Evolutionary conservation across 2,329 filamentous ascomycete genomes (phyloP).

Genomic region (Diplodia scrobiculata): DNA sequence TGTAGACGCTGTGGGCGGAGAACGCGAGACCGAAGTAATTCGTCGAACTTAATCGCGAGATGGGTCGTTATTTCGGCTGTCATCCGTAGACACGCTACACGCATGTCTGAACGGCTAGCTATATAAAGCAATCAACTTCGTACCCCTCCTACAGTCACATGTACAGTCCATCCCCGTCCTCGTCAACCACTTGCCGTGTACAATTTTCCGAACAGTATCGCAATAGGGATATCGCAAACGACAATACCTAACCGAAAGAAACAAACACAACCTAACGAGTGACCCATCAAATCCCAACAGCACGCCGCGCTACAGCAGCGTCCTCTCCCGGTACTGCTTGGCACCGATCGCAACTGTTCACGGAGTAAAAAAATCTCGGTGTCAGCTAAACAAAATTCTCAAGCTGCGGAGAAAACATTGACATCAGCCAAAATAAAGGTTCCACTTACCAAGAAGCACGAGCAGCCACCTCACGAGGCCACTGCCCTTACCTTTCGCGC

Average conservation of each 20-base stretch:
- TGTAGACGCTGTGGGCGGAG: too few relatives aligned
- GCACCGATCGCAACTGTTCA: conserved; percentile 11
- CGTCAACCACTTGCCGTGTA: not conserved
- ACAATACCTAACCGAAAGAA: conserved; percentile 1
- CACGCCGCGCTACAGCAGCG: not conserved
- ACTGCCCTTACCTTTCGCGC: conserved; percentile 27
- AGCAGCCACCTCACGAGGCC: conserved; percentile 18
- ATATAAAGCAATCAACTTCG: not conserved
- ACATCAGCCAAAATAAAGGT: not conserved
- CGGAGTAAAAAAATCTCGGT: not conserved
- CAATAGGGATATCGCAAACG: conserved; percentile 9
- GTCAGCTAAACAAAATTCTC: not conserved
- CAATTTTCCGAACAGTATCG: not conserved
- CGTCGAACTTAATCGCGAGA: too few relatives aligned
- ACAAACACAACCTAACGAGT: not conserved
- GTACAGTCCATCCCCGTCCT: not conserved
- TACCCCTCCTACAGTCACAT: not conserved
- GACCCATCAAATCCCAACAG: not conserved
- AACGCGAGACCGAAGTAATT: too few relatives aligned
- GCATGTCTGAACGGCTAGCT: not conserved
- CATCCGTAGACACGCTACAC: too few relatives aligned
- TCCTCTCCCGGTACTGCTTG: conserved; percentile 9
- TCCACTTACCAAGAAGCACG: conserved; percentile 26
- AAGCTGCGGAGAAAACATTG: not conserved
- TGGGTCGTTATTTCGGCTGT: too few relatives aligned